Conservation (phyloP, 495 filamentous ascomycete species). For the Tuber brumale region DNA sequence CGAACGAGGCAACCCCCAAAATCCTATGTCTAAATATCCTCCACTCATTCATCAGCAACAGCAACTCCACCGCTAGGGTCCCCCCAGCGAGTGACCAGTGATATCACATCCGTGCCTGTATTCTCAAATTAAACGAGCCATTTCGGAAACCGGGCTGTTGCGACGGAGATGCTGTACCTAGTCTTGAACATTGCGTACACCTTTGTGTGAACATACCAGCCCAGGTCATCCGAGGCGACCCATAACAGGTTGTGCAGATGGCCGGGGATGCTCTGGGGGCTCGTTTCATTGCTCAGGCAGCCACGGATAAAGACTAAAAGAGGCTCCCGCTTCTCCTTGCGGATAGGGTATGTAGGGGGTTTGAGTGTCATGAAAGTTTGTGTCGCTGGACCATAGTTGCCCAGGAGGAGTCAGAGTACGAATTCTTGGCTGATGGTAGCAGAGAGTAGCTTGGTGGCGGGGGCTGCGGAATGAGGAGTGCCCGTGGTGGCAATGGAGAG, state of each 20-base stretch:
- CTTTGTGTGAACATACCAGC: conserved; percentile 86
- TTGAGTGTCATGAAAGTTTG: too few species aligned
- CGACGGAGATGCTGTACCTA: conserved; percentile 63
- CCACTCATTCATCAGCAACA: conserved; percentile 51
- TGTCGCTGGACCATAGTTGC: too few species aligned
- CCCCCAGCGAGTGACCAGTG: conserved; percentile 91
- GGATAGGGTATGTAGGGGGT: too few species aligned
- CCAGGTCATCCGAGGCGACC: conserved; percentile 53
- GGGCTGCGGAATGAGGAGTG: too few species aligned
- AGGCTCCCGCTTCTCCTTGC: conserved; percentile 49
- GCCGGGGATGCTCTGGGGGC: conserved; percentile 77
- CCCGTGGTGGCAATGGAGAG: too few species aligned
- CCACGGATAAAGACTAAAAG: conserved; percentile 85
- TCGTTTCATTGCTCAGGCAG: conserved; percentile 87
- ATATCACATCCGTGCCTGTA: conserved; percentile 65
- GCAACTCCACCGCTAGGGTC: conserved; percentile 78
- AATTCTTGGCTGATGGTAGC: too few species aligned
- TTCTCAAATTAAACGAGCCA: conserved; percentile 76
- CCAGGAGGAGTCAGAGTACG: too few species aligned
- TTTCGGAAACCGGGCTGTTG: conserved; percentile 68
- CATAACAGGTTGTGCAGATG: conserved; percentile 77
- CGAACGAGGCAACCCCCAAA: too few species aligned
- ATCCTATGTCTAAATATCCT: conserved; percentile 51
- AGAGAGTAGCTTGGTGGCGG: too few species aligned
- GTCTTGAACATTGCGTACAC: too few species aligned